These are phyloP conservation scores for Allium sativum DNA, from an alignment of 106 monocot species.

Conservation along the genomic window DNA sequence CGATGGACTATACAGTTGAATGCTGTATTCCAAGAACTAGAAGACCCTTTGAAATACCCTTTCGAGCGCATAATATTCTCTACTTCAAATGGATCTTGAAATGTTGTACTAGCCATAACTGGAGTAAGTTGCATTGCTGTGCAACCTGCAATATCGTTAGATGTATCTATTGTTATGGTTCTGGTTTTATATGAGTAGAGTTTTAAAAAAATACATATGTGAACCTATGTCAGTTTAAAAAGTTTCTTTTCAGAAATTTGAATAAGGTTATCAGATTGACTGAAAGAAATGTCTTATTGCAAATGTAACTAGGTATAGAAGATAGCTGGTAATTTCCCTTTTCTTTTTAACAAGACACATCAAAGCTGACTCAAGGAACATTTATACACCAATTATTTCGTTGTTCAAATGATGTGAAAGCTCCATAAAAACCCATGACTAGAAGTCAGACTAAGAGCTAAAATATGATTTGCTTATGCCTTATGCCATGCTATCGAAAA, in stretches of 20 bases:
- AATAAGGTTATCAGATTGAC: too few species aligned
- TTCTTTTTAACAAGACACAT: too few species aligned
- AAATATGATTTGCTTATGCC: too few species aligned
- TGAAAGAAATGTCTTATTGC: too few species aligned
- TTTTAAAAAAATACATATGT: background rate
- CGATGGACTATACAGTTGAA: constrained; percentile 29
- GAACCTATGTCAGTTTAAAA: background rate
- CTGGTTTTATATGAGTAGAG: background rate
- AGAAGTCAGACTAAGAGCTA: too few species aligned
- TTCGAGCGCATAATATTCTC: constrained; percentile 35
- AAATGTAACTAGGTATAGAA: too few species aligned
- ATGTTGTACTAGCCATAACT: constrained; percentile 14
- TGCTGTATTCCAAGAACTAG: constrained; percentile 41
- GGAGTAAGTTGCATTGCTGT: constrained; percentile 61
- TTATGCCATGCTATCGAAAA: too few species aligned
- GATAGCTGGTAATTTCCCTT: too few species aligned
- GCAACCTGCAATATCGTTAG: constrained; percentile 31
- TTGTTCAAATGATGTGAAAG: too few species aligned
- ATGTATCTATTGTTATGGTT: background rate
- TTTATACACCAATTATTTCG: too few species aligned
- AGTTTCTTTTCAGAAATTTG: background rate
- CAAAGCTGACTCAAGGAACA: too few species aligned
- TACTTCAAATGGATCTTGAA: constrained; percentile 55
- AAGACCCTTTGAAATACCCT: constrained; percentile 59
- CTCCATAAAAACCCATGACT: too few species aligned